phyloP scores from a whole-genome alignment of 2,329 filamentous ascomycete species.

The Pezizomycotina sp. region DNA sequence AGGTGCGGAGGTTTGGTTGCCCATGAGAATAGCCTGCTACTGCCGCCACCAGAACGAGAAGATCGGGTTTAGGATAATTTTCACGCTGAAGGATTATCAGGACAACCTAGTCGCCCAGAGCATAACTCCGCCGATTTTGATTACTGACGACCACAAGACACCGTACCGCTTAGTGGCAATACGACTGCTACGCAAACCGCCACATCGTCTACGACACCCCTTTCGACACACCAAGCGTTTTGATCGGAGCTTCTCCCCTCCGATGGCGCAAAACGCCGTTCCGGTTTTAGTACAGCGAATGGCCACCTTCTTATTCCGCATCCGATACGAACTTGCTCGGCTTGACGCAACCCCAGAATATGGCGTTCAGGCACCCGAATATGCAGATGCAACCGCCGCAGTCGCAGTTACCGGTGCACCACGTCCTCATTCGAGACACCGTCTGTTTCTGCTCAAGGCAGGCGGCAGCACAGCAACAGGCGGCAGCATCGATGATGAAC shows the following conservation, averaged over 20 bases:
- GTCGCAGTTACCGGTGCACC: conserved; percentile 7
- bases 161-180: conserved; percentile 24
- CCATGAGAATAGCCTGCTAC: conserved; percentile 95
- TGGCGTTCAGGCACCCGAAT: conserved; percentile 30
- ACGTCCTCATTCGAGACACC: conserved; percentile 32
- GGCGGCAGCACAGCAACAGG: no score
- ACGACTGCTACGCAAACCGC: conserved; percentile 26
- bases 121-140: conserved; percentile 79
- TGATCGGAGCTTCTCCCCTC: conserved; percentile 8
- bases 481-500: no score
- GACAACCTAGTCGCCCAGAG: conserved; percentile 66
- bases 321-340: conserved; percentile 16
- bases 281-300: conserved; percentile 4
- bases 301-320: conserved; percentile 13
- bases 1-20: conserved; percentile 34
- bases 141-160: conserved; percentile 95
- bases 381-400: conserved; percentile 26
- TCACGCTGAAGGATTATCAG: conserved; percentile 72
- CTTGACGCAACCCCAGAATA: conserved; percentile 29
- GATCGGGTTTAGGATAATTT: conserved; percentile 77
- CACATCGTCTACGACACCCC: conserved; percentile 3
- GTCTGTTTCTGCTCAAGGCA: conserved; percentile 39
- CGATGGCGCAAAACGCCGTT: conserved; percentile 6
- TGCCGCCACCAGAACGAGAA: conserved; percentile 93
- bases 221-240: conserved; percentile 2